phyloP scores from a whole-genome alignment of 2,329 filamentous ascomycete species.

The Aspergillus awamori region DNA sequence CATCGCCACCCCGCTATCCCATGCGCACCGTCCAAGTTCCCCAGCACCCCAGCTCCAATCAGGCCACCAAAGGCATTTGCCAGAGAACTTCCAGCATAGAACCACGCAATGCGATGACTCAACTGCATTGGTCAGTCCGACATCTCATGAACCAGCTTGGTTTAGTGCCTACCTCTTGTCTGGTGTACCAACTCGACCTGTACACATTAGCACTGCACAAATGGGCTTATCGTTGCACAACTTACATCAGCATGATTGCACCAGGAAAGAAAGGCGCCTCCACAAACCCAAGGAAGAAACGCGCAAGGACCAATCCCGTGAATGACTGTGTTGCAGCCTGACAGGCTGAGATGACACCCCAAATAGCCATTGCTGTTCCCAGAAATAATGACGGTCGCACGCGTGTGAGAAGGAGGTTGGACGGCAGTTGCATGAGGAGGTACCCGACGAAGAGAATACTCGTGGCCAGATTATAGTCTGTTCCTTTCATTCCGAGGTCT shows the following conservation, averaged over 20 bases:
- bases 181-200: conserved; percentile 67
- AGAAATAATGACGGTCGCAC: conserved; percentile 59
- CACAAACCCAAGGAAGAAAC: conserved; percentile 46
- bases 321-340: conserved; percentile 45
- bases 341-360: conserved; percentile 38
- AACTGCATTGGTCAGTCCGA: conserved; percentile 43
- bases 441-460: conserved; percentile 63
- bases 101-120: conserved; percentile 51
- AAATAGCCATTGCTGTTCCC: conserved; percentile 42
- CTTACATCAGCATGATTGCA: conserved; percentile 60
- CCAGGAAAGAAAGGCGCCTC: conserved; percentile 61
- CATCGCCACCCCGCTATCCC: conserved; percentile 40
- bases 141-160: conserved; percentile 34
- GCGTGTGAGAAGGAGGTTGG: conserved; percentile 60
- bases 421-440: conserved; percentile 64
- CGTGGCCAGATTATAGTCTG: conserved; percentile 60
- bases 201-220: not conserved
- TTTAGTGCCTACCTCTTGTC: conserved; percentile 48
- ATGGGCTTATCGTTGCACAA: not conserved
- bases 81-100: conserved; percentile 52
- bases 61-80: conserved; percentile 58
- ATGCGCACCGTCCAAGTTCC: conserved; percentile 33
- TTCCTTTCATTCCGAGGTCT: conserved; percentile 58
- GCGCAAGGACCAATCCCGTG: conserved; percentile 43
- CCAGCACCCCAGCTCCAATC: conserved; percentile 54